A percentile compares a stretch with the other conserved stretches of the same genome.
Evolutionary conservation across 305 asterid genomes (phyloP).

Genomic region (Solanum hybrid): DNA sequence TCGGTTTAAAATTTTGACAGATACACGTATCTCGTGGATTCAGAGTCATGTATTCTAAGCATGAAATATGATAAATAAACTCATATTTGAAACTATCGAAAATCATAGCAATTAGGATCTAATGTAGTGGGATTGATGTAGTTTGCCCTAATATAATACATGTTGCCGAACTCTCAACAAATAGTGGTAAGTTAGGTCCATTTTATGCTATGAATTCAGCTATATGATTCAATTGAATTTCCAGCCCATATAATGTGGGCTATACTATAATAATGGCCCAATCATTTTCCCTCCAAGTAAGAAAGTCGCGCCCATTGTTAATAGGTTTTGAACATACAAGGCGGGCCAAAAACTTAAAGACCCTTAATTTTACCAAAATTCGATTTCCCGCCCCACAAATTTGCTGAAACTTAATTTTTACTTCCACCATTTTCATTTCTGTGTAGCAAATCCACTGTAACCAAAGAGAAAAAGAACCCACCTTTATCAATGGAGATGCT

Average conservation of each 20-base stretch:
- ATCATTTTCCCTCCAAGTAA: neutral
- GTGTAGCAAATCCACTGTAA: neutral
- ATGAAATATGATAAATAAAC: too few relatives aligned
- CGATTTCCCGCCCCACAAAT: slow-evolving; percentile 2
- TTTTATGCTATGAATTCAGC: neutral
- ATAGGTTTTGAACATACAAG: neutral
- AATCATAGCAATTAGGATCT: neutral
- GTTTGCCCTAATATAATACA: neutral
- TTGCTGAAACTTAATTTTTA: neutral
- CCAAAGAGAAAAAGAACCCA: neutral
- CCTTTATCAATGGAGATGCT: neutral
- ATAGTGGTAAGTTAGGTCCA: neutral
- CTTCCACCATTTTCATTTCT: neutral
- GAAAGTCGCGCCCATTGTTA: neutral
- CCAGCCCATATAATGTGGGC: neutral
- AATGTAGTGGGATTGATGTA: too few relatives aligned
- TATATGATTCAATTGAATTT: neutral
- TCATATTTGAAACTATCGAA: too few relatives aligned
- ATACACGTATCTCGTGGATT: neutral
- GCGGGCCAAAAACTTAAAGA: neutral
- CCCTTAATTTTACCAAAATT: neutral
- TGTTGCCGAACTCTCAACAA: neutral
- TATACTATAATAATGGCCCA: neutral
- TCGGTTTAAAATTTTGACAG: too few relatives aligned
- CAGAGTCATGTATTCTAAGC: neutral